Evolutionary conservation across 2,329 filamentous ascomycete species (phyloP).

Genomic region (Coniella lustricola): DNA sequence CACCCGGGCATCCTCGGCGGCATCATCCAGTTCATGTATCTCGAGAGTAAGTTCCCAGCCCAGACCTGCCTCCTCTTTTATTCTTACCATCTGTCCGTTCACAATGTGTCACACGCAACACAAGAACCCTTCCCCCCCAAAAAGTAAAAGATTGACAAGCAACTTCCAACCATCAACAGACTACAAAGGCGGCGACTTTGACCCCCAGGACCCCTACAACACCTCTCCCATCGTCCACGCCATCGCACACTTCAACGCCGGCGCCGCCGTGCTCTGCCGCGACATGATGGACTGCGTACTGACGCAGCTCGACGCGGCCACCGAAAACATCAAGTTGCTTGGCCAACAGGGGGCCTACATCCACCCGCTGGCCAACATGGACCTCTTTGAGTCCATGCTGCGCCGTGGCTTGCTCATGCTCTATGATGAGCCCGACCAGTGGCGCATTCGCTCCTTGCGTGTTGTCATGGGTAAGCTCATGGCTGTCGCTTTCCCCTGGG

Average conservation of each 20-base stretch:
- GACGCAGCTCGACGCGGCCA: conserved; percentile 47
- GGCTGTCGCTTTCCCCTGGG: conserved; percentile 18
- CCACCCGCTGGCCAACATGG: conserved; percentile 14
- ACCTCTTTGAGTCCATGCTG: conserved; percentile 19
- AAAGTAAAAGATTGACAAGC: too few relatives aligned
- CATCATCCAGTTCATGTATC: conserved; percentile 25
- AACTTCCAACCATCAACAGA: conserved; percentile 10
- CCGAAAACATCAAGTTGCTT: conserved; percentile 36
- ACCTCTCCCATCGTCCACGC: conserved; percentile 18
- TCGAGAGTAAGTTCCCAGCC: conserved; percentile 15
- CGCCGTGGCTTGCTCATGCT: conserved; percentile 18
- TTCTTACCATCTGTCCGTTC: not conserved
- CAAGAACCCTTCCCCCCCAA: too few relatives aligned
- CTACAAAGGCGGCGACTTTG: conserved; percentile 16
- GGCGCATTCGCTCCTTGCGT: conserved; percentile 18
- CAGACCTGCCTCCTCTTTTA: not conserved
- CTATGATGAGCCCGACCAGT: conserved; percentile 21
- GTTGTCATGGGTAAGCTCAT: conserved; percentile 21
- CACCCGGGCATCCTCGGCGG: conserved; percentile 16
- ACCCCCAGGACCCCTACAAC: conserved; percentile 14
- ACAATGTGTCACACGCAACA: too few relatives aligned
- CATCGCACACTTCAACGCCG: conserved; percentile 23
- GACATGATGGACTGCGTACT: conserved; percentile 33
- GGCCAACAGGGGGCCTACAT: not conserved
- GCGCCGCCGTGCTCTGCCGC: conserved; percentile 19